A percentile compares a stretch with the other conserved stretches of the same genome.
These are phyloP conservation scores for Theileria parva DNA, from an alignment of 169 alveolate genomes.

Conservation along the genomic window DNA sequence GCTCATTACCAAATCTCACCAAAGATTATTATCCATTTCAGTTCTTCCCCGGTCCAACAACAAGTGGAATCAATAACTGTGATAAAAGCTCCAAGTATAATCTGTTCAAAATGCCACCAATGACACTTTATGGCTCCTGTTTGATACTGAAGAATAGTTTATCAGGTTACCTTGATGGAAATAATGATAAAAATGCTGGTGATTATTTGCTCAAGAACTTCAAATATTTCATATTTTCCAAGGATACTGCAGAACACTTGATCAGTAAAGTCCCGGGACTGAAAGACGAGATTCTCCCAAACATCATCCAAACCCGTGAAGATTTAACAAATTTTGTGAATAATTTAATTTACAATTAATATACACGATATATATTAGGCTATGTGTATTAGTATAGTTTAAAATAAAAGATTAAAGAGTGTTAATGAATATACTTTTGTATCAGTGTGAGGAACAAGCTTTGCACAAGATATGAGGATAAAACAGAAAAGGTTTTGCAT, in stretches of 20 bases:
- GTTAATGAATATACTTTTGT: constrained; percentile 13
- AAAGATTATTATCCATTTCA: constrained; percentile 61
- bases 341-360: not conserved
- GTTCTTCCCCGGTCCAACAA: constrained; percentile 49
- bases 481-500: not conserved
- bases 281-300: not conserved
- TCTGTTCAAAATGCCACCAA: not conserved
- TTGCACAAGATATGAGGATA: constrained; percentile 7
- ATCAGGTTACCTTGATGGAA: not conserved
- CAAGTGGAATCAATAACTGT: not conserved
- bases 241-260: constrained; percentile 19
- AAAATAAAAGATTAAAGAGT: not conserved
- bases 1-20: constrained; percentile 35
- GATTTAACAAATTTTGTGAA: constrained; percentile 1
- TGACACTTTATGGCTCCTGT: constrained; percentile 7
- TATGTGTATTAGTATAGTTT: not conserved
- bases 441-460: constrained; percentile 3
- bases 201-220: not conserved
- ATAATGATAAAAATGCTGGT: not conserved
- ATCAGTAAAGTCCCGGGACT: constrained; percentile 1
- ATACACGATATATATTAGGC: not conserved
- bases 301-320: not conserved
- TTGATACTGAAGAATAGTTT: constrained; percentile 3
- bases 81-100: not conserved
- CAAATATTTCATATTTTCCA: constrained; percentile 10